These are phyloP conservation scores for Odontarrhena argentea DNA, from an alignment of 345 rosid species.

Conservation along the genomic window DNA sequence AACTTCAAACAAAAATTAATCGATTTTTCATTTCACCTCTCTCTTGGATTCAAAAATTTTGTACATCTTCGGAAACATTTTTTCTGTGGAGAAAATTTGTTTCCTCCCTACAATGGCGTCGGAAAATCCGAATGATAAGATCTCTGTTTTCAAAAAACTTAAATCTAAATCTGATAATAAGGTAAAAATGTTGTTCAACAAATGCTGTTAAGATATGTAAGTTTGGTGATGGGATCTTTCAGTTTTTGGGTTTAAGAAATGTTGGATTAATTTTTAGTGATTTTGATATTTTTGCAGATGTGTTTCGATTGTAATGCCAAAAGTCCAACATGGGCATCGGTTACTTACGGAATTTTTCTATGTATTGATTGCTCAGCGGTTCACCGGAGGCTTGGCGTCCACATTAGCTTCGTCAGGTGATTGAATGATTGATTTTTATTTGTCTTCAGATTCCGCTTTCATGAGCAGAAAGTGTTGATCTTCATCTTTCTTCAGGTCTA, in stretches of 20 bases:
- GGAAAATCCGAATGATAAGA: constrained; percentile 65
- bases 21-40: neutral
- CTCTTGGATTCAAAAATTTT: constrained; percentile 8
- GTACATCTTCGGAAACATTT: constrained; percentile 6
- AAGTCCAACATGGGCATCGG: constrained; percentile 98
- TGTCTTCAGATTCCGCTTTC: neutral
- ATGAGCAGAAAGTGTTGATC: neutral
- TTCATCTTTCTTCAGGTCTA: constrained; percentile 58
- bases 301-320: constrained; percentile 97
- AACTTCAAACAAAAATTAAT: constrained; percentile 6
- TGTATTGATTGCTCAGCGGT: constrained; percentile 97
- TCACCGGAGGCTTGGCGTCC: constrained; percentile 97
- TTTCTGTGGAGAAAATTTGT: constrained; percentile 16
- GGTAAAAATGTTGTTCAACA: constrained; percentile 43
- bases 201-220: constrained; percentile 1
- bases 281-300: constrained; percentile 45
- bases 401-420: constrained; percentile 91
- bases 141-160: constrained; percentile 68
- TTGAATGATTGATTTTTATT: neutral
- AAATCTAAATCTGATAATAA: constrained; percentile 90
- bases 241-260: neutral
- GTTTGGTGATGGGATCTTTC: constrained; percentile 4
- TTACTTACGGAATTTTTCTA: constrained; percentile 93
- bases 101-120: constrained; percentile 55
- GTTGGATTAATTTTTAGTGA: neutral